Base-by-base conservation (phyloP, 352 stramenopile species). In the Phytopythium cucurbitacearum region DNA sequence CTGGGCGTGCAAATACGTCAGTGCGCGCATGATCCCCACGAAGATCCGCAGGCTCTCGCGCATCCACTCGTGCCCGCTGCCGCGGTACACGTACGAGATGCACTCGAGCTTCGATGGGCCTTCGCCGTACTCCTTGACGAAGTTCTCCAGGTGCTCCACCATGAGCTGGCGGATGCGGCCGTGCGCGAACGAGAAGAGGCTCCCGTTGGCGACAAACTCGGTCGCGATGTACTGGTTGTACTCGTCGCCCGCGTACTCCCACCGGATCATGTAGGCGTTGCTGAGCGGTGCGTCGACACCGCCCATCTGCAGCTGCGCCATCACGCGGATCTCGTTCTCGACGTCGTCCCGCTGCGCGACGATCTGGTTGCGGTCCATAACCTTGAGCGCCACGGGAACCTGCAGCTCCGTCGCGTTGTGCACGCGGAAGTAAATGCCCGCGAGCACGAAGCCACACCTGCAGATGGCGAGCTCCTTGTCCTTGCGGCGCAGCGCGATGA, bases 201-300 rank as follows among this genome's bases (percentile, higher is more conserved):
- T 92, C 11, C 84, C 81, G 56, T 92, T 94, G 43, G 81, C 68
- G 33, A 94, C 74, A 49, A 77, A 89, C 48, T 94, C 84, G 5
- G 84, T 94, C 33, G 80, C 81, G 43, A 94, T 74, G 64, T 94
- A 94, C 46, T 87, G 56, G 51, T 94, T 94, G 64, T 80, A 74
- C 7, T 40, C 45, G 56, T 91, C 83, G 48, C 82, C 71, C 2
- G 71, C 67, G 51, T 77, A 85, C 52, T 92, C 84, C 84, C 84
- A 94, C 28, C 80, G 76, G 46, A 94, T 72, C 62, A 92, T 77
- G 62, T 92, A 70, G 15, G 68, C 55, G 51, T 91, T 94, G 34
- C 51, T 62, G 37, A 91, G 61, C 15, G 76, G 76, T n/a, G 80
- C 71, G 36, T 92, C 80, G 13, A 94, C 61, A n/a, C 84, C 81